Conservation (phyloP, 164 flowering plant species). For the Magnolia kwangsiensis region DNA sequence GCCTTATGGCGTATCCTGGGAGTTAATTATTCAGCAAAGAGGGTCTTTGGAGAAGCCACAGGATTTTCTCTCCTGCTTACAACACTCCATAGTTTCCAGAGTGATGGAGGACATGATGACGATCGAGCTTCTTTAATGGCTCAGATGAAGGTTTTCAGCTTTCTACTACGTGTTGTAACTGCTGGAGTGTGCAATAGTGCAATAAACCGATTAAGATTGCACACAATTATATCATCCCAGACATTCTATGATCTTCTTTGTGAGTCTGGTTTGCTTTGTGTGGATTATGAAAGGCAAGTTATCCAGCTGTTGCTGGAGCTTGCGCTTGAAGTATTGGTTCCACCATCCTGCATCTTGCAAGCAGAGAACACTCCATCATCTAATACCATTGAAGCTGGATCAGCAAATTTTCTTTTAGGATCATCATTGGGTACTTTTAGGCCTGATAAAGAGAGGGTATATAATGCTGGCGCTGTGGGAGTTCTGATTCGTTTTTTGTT, state of each 20-base stretch:
- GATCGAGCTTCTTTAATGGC: conserved; percentile 36
- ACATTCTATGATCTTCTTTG: conserved; percentile 83
- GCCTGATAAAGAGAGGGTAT: conserved; percentile 67
- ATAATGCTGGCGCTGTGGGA: conserved; percentile 88
- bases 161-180: conserved; percentile 77
- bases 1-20: conserved; percentile 93
- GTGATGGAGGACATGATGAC: conserved; percentile 48
- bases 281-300: conserved; percentile 84
- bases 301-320: conserved; percentile 89
- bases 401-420: conserved; percentile 44
- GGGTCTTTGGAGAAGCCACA: conserved; percentile 97
- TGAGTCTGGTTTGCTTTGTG: conserved; percentile 90
- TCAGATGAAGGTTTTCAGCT: conserved; percentile 65
- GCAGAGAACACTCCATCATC: conserved; percentile 39
- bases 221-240: conserved; percentile 65
- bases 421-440: conserved; percentile 53
- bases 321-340: conserved; percentile 87
- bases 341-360: conserved; percentile 54
- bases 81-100: conserved; percentile 76
- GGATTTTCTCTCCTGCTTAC: conserved; percentile 94
- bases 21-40: conserved; percentile 69
- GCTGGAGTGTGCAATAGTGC: conserved; percentile 80
- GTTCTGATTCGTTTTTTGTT: conserved; percentile 75
- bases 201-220: conserved; percentile 69
- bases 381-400: conserved; percentile 38